Conservation (phyloP, 179 eudicot genomes). For the Nepenthes alata region DNA sequence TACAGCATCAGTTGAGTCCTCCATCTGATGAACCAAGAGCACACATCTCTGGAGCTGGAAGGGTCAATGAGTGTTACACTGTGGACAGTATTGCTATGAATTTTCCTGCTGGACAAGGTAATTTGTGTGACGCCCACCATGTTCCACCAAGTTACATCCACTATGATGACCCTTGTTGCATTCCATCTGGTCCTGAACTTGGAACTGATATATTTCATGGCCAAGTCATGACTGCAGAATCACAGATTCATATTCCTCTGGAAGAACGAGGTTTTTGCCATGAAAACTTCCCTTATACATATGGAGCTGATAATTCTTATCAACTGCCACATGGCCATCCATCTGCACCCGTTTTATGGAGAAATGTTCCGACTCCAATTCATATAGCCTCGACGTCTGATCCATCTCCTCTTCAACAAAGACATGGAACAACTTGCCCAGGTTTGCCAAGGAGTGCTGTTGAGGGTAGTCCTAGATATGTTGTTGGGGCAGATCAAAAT, state of each 20-base stretch:
- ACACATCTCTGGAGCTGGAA: constrained; percentile 45
- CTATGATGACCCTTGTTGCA: constrained; percentile 43
- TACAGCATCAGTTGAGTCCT: constrained; percentile 35
- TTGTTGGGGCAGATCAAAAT: constrained; percentile 49
- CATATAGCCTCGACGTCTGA: constrained; percentile 41
- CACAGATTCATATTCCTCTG: constrained; percentile 37
- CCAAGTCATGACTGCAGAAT: constrained; percentile 35
- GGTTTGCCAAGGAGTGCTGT: constrained; percentile 37
- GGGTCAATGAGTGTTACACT: constrained; percentile 43
- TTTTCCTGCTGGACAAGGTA: constrained; percentile 26
- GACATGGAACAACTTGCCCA: constrained; percentile 31
- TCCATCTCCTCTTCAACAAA: constrained; percentile 34
- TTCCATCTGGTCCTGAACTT: constrained; percentile 46
- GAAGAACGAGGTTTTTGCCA: constrained; percentile 45
- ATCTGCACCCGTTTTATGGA: constrained; percentile 39
- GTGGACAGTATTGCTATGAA: constrained; percentile 36
- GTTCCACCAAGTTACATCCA: constrained; percentile 31
- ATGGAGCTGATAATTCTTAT: constrained; percentile 45
- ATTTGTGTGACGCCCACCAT: constrained; percentile 30
- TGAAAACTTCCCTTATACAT: constrained; percentile 38
- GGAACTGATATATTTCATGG: constrained; percentile 52
- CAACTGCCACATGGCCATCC: constrained; percentile 47
- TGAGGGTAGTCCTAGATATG: constrained; percentile 51
- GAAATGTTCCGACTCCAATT: constrained; percentile 38
- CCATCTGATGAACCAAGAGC: constrained; percentile 45